Conservation (phyloP, 78 protist species). For the Dictyostelium brefeldianum region DNA sequence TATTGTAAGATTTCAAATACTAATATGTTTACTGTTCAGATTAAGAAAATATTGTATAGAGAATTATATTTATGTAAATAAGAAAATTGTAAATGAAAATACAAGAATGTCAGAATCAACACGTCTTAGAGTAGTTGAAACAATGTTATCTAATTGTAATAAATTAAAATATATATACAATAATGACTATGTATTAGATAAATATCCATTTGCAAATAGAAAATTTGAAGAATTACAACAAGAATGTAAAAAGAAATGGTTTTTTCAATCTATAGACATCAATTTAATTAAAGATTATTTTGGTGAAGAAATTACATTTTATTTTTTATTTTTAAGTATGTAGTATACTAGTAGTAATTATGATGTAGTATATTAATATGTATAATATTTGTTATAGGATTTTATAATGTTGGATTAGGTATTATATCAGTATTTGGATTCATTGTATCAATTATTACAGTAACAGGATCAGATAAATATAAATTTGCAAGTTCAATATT, state of each 20-base stretch:
- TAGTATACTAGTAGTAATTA: not conserved
- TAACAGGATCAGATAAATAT: slow-evolving; percentile 1
- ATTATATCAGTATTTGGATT: slow-evolving; percentile 10
- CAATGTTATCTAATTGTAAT: not conserved
- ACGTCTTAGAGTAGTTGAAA: slow-evolving; percentile 20
- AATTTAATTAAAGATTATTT: slow-evolving; percentile 12
- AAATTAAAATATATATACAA: slow-evolving; percentile 8
- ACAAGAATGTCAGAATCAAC: slow-evolving; percentile 15
- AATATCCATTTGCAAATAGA: slow-evolving; percentile 32
- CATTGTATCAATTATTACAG: not conserved
- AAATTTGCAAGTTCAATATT: slow-evolving; percentile 10
- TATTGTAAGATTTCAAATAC: too few species aligned
- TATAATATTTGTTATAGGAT: not conserved
- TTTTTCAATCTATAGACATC: not conserved
- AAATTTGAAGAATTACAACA: not conserved
- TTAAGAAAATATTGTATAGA: slow-evolving; percentile 9
- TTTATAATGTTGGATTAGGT: slow-evolving; percentile 19
- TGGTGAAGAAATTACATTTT: slow-evolving; percentile 60
- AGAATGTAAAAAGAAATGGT: not conserved
- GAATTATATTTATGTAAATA: not conserved
- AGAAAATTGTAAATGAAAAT: not conserved
- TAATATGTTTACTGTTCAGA: too few species aligned
- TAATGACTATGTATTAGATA: slow-evolving; percentile 14
- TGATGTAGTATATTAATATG: not conserved
- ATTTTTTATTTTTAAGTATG: slow-evolving; percentile 50